Base-by-base conservation (phyloP, 2,329 filamentous ascomycete species). In the Colletotrichum sp. region DNA sequence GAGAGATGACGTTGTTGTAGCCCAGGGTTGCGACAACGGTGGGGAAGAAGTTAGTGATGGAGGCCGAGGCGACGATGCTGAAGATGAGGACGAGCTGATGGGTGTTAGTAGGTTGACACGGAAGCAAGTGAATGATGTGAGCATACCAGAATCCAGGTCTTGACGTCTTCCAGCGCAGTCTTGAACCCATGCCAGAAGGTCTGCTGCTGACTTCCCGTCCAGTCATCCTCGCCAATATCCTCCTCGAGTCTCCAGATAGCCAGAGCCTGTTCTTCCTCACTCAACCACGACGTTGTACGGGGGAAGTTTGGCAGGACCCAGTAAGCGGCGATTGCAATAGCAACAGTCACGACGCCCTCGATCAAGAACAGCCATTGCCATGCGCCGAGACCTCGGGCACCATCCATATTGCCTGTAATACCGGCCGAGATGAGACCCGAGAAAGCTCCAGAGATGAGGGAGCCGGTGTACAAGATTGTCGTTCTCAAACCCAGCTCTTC, bases 361-460 rank as follows among this genome's bases (percentile, higher is more conserved):
- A 95, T 92, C 70, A 95, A 92, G 84, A 94, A 94, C 0, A 94
- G 85, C 91, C 91, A 93, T 15, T 92, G 86, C 93, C 89, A 94
- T 2, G 92, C 92, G 4, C 87, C 84, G 4, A 93, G 82, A 1
- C 92, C 93, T 9, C 83, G 84, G 1, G 84, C 83, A 3, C 90
- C 88, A 75, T 93, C 88, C 87, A 96, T 90, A 66, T 93, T 91
- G n/a, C 86, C 85, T 0, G 90, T 92, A 71, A 96, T 94, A 8
- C 93, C 92, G 0, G 91, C 91, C 3, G 90, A 88, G 48, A 93
- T 90, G 10, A 93, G 83, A 3, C 93, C 93, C 0, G 93, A 94
- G 80, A 95, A 95, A 2, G 94, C 93, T 6, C 93, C 93, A 1
- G 92, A 93, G 24, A 95, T 89, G 32, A 95, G 86, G 0, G 92